phyloP scores from a whole-genome alignment of 257 asterid genomes.

The Solanum tacnaense region DNA sequence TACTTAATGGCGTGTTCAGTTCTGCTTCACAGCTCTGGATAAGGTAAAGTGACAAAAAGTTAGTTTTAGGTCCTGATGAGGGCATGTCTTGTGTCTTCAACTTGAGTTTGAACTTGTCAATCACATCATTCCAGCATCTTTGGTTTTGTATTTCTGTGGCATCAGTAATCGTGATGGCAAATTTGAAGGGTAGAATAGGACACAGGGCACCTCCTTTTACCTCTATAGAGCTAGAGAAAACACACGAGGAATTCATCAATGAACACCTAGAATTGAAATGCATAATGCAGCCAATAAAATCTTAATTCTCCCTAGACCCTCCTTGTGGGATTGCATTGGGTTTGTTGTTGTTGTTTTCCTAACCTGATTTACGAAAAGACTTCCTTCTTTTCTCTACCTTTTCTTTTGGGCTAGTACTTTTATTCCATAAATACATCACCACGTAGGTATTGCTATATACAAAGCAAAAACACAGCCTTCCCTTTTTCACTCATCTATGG shows the following conservation, averaged over 20 bases:
- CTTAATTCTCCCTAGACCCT: background rate
- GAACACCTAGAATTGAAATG: background rate
- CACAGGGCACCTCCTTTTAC: background rate
- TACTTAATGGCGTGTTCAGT: background rate
- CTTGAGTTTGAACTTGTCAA: background rate
- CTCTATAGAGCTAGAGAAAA: background rate
- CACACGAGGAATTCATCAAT: background rate
- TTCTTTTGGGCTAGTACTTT: background rate
- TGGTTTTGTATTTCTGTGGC: background rate
- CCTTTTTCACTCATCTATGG: background rate
- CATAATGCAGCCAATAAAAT: background rate
- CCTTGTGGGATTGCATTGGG: background rate
- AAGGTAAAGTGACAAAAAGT: background rate
- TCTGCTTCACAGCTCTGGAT: background rate
- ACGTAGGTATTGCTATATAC: background rate
- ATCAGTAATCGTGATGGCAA: background rate
- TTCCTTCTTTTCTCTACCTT: background rate
- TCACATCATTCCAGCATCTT: background rate
- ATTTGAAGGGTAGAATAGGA: background rate
- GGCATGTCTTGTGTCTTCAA: background rate
- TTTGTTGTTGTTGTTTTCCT: background rate
- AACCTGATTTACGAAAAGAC: background rate
- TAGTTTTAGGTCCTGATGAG: background rate
- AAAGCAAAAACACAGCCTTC: background rate
- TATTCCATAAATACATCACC: background rate